Evolutionary conservation across 345 rosid species (phyloP).

Genomic region (Cardamine resedifolia): DNA sequence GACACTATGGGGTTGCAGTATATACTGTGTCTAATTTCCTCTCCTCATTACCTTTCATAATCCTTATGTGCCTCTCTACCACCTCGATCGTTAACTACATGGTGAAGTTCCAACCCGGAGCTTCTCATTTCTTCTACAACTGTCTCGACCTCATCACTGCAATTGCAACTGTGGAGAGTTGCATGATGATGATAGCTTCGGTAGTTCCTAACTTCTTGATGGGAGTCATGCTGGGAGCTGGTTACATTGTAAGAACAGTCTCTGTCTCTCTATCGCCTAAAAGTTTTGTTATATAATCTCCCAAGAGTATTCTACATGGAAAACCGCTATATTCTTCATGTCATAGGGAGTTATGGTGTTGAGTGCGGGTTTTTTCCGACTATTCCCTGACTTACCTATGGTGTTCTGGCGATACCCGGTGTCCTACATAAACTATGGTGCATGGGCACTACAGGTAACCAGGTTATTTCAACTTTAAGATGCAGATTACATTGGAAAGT

Average conservation of each 20-base stretch:
- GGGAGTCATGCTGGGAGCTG: conserved; percentile 79
- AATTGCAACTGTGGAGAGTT: conserved; percentile 73
- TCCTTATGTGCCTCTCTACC: conserved; percentile 48
- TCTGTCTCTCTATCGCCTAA: conserved; percentile 17
- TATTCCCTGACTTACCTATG: conserved; percentile 70
- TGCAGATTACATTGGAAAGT: background rate
- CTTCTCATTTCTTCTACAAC: conserved; percentile 55
- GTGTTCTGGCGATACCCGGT: conserved; percentile 78
- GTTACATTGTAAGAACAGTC: conserved; percentile 59
- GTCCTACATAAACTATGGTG: conserved; percentile 64
- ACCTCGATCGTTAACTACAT: conserved; percentile 56
- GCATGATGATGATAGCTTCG: conserved; percentile 87
- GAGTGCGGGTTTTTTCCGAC: conserved; percentile 78
- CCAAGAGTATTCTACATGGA: background rate
- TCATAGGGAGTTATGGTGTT: conserved; percentile 71
- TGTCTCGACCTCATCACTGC: conserved; percentile 57
- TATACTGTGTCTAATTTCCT: conserved; percentile 67
- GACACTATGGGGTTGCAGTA: conserved; percentile 72
- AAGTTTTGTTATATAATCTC: background rate
- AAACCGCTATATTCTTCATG: background rate
- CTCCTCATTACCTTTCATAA: conserved; percentile 69
- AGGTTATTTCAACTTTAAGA: background rate
- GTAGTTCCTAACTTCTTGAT: conserved; percentile 74
- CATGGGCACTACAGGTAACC: conserved; percentile 83
- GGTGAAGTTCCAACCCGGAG: conserved; percentile 61